Evolutionary conservation across 116 monocot species (phyloP).

Genomic region (Iris pallida): DNA sequence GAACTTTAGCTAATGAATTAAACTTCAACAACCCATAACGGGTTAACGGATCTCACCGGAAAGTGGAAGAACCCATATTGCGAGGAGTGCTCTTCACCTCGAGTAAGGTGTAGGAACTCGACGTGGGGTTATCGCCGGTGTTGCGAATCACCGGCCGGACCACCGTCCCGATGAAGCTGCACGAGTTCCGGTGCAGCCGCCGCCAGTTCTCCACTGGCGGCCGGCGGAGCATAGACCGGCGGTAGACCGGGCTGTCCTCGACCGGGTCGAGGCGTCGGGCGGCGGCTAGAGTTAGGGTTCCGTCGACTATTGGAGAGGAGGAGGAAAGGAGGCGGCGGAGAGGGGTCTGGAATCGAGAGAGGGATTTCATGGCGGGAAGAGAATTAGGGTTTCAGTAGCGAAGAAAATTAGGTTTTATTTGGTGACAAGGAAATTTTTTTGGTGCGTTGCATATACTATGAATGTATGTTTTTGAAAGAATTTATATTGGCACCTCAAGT

Average conservation of each 20-base stretch:
- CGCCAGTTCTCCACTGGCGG: conserved; percentile 18
- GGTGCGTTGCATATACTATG: no score
- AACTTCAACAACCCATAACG: neutral
- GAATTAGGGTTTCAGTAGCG: neutral
- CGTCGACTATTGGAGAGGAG: neutral
- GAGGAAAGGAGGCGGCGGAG: neutral
- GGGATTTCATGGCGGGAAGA: conserved; percentile 3
- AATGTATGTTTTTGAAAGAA: no score
- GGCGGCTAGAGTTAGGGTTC: neutral
- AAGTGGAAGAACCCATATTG: conserved; percentile 11
- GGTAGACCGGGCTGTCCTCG: conserved; percentile 26
- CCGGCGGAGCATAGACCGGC: conserved; percentile 37
- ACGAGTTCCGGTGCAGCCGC: conserved; percentile 19
- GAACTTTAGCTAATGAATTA: neutral
- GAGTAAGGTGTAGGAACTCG: conserved; percentile 36
- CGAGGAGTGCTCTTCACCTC: conserved; percentile 22
- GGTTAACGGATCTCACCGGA: conserved; percentile 30
- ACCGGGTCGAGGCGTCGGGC: neutral
- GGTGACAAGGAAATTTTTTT: no score
- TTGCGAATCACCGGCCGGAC: conserved; percentile 14
- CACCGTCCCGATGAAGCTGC: conserved; percentile 62
- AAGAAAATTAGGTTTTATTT: no score
- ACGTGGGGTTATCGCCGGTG: neutral
- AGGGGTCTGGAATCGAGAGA: conserved; percentile 2
- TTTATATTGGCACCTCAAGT: no score